These are phyloP conservation scores for Camelina laxa DNA, from an alignment of 345 rosid species.

Conservation along the genomic window DNA sequence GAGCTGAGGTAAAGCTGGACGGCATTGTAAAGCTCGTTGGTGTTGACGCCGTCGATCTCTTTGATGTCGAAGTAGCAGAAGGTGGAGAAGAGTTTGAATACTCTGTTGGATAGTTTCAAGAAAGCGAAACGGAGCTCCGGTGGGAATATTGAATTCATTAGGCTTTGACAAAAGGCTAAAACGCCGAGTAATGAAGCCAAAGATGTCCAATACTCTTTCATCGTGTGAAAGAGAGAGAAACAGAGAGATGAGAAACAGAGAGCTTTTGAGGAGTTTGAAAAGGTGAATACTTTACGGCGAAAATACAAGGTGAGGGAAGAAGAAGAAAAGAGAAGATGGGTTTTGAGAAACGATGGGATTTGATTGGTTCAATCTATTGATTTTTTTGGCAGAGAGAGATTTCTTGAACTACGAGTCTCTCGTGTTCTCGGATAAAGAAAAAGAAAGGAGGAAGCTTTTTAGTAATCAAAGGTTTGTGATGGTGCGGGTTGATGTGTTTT, in stretches of 20 bases:
- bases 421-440: not conserved
- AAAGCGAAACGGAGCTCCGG: constrained; percentile 36
- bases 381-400: constrained; percentile 13
- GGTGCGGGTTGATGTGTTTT: constrained; percentile 7
- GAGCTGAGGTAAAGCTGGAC: constrained; percentile 86
- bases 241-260: not conserved
- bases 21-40: constrained; percentile 96
- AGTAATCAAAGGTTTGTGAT: not conserved
- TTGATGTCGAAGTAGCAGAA: constrained; percentile 87
- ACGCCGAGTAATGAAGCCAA: constrained; percentile 41
- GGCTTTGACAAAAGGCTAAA: constrained; percentile 32
- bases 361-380: constrained; percentile 22
- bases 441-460: not conserved
- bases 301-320: not conserved
- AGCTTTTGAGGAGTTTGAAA: not conserved
- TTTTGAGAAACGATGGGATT: constrained; percentile 23
- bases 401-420: constrained; percentile 25
- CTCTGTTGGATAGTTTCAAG: constrained; percentile 20
- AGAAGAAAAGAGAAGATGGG: not conserved
- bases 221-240: constrained; percentile 1
- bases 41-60: constrained; percentile 90
- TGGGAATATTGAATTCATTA: constrained; percentile 28
- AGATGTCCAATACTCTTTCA: constrained; percentile 35
- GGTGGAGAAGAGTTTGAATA: constrained; percentile 38
- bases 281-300: constrained; percentile 31